Conservation (phyloP, 257 asterid genomes). For the Mitragyna speciosa region DNA sequence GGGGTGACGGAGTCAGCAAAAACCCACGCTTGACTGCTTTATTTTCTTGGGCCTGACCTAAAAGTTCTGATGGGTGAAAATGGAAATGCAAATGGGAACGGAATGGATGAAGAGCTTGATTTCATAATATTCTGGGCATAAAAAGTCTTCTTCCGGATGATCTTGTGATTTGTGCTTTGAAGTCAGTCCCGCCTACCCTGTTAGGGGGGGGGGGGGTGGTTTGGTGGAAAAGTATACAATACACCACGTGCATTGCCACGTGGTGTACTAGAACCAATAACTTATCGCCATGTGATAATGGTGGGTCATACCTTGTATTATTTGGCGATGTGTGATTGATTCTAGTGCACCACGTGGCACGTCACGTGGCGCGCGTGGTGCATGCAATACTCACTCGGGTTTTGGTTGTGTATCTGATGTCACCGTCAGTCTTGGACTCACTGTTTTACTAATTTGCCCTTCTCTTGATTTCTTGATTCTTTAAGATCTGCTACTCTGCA, state of each 20-base stretch:
- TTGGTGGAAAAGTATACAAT: no score
- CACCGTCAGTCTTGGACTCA: conserved; percentile 5
- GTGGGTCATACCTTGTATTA: no score
- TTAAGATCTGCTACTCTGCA: background rate
- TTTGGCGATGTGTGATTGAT: no score
- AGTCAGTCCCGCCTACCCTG: conserved; percentile 12
- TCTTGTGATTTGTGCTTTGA: background rate
- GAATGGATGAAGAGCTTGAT: background rate
- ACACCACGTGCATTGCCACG: no score
- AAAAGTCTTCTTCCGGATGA: conserved; percentile 14
- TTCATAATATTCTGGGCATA: background rate
- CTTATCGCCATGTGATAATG: no score
- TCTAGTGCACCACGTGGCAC: no score
- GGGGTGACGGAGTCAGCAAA: conserved; percentile 23
- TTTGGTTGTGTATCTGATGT: conserved; percentile 3
- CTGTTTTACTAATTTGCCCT: conserved; percentile 21
- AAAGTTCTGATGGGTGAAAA: background rate
- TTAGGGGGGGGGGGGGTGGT: no score
- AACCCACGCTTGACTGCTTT: conserved; percentile 22
- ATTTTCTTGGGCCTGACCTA: no score
- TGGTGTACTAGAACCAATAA: no score
- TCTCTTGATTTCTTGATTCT: background rate
- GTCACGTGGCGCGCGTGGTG: no score
- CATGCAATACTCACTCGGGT: no score
- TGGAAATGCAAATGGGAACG: background rate